These are phyloP conservation scores for Neopestalotiopsis rosae DNA, from an alignment of 2,329 filamentous ascomycete species.

Conservation along the genomic window DNA sequence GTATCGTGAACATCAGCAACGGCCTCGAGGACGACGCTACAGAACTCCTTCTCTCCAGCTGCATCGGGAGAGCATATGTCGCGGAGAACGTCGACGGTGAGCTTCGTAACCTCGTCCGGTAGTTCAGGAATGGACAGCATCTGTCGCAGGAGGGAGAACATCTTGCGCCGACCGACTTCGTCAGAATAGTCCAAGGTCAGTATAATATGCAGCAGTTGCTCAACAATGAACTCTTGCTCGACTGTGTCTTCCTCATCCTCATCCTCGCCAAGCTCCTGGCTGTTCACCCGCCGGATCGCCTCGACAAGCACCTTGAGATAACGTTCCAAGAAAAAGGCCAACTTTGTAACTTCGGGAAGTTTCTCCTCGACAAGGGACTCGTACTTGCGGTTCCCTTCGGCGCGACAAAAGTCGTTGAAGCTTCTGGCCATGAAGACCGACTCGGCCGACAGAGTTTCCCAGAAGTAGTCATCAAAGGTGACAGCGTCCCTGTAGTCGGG, in stretches of 20 bases:
- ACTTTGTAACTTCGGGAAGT: slow-evolving; percentile 89
- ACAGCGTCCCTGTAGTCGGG: slow-evolving; percentile 80
- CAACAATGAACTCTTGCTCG: slow-evolving; percentile 93
- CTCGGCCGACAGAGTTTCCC: slow-evolving; percentile 82
- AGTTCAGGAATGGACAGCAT: slow-evolving; percentile 84
- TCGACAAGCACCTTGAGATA: slow-evolving; percentile 76
- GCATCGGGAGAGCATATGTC: slow-evolving; percentile 79
- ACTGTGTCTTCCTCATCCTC: slow-evolving; percentile 79
- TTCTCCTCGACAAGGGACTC: slow-evolving; percentile 86
- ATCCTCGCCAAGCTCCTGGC: slow-evolving; percentile 57
- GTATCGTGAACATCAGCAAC: slow-evolving; percentile 97
- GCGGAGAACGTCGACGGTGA: slow-evolving; percentile 81
- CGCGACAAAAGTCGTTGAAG: slow-evolving; percentile 91
- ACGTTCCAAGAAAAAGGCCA: slow-evolving; percentile 84
- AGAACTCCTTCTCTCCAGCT: slow-evolving; percentile 81
- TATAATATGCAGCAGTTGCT: slow-evolving; percentile 92
- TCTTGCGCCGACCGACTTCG: slow-evolving; percentile 91
- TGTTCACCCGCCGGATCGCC: slow-evolving; percentile 61
- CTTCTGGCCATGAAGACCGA: slow-evolving; percentile 89
- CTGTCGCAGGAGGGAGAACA: slow-evolving; percentile 90
- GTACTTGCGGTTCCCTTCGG: slow-evolving; percentile 74
- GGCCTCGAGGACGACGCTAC: slow-evolving; percentile 85
- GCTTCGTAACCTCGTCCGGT: slow-evolving; percentile 90
- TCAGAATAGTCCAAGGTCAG: slow-evolving; percentile 96
- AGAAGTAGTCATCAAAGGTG: slow-evolving; percentile 75